Percentiles rank a stretch among this genome's conserved stretches.
phyloP scores from a whole-genome alignment of 192 early-diverging fungal species.

The Geranomyces variabilis region DNA sequence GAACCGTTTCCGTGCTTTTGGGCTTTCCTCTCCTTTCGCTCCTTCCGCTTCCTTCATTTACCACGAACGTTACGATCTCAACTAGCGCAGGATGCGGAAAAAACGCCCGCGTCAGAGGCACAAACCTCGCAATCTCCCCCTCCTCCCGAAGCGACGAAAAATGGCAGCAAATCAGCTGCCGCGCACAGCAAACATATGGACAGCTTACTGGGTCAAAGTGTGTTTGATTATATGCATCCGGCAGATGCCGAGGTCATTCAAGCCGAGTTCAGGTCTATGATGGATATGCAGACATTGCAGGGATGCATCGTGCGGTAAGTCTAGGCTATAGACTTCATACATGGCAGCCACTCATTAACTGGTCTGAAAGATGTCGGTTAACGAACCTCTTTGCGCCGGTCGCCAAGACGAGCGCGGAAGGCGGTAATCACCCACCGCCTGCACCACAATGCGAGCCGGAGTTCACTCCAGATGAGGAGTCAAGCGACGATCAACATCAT shows the following conservation, averaged over 20 bases:
- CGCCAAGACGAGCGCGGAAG: too few species aligned
- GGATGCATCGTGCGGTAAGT: slow-evolving; percentile 23
- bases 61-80: not conserved
- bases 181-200: not conserved
- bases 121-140: too few species aligned
- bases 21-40: slow-evolving; percentile 16
- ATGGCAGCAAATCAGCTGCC: not conserved
- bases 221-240: slow-evolving; percentile 23
- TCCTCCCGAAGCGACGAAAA: too few species aligned
- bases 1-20: slow-evolving; percentile 23
- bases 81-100: not conserved
- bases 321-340: not conserved
- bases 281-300: slow-evolving; percentile 28
- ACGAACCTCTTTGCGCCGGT: too few species aligned
- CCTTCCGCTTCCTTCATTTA: slow-evolving; percentile 20
- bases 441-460: too few species aligned
- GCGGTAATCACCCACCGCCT: too few species aligned
- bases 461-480: too few species aligned
- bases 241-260: slow-evolving; percentile 6
- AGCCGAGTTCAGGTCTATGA: slow-evolving; percentile 13
- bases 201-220: slow-evolving; percentile 10
- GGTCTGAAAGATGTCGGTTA: too few species aligned
- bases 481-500: too few species aligned
- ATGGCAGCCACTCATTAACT: too few species aligned
- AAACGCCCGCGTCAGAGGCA: too few species aligned